Evolutionary conservation across 345 rosid species (phyloP).

Genomic region (Carallia brachiata): DNA sequence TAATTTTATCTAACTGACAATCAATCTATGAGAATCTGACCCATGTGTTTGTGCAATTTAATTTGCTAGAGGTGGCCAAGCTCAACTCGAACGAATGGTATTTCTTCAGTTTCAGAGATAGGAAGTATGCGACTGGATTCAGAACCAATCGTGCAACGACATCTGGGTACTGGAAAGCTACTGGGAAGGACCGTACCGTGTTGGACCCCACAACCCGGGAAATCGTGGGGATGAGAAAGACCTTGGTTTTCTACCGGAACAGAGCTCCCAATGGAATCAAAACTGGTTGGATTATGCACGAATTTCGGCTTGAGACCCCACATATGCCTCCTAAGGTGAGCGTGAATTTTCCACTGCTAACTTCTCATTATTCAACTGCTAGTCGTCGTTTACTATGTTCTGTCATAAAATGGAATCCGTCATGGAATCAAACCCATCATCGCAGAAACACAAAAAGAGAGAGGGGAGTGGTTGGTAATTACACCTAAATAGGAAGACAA

Average conservation of each 20-base stretch:
- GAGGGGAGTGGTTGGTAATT: background rate
- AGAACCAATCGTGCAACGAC: conserved; percentile 83
- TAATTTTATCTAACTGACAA: conserved; percentile 1
- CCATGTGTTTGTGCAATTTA: background rate
- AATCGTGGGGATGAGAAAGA: conserved; percentile 95
- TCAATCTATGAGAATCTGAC: background rate
- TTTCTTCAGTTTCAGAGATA: conserved; percentile 93
- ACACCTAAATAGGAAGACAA: background rate
- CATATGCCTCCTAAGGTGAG: conserved; percentile 90
- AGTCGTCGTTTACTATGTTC: too few species aligned
- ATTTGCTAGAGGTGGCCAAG: conserved; percentile 74
- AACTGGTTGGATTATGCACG: conserved; percentile 99
- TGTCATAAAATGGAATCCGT: too few species aligned
- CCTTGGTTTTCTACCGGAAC: conserved; percentile 81
- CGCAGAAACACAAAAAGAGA: background rate
- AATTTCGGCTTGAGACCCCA: conserved; percentile 90
- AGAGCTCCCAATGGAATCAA: conserved; percentile 96
- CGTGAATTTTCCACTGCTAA: background rate
- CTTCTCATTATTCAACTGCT: too few species aligned
- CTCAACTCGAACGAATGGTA: conserved; percentile 93
- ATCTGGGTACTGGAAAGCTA: conserved; percentile 96
- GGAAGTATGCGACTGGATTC: conserved; percentile 92
- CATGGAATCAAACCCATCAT: background rate
- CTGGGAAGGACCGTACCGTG: conserved; percentile 92
- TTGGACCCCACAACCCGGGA: conserved; percentile 55